Evolutionary conservation across 116 monocot genomes (phyloP).

Genomic region (Papilionanthe hybrid): DNA sequence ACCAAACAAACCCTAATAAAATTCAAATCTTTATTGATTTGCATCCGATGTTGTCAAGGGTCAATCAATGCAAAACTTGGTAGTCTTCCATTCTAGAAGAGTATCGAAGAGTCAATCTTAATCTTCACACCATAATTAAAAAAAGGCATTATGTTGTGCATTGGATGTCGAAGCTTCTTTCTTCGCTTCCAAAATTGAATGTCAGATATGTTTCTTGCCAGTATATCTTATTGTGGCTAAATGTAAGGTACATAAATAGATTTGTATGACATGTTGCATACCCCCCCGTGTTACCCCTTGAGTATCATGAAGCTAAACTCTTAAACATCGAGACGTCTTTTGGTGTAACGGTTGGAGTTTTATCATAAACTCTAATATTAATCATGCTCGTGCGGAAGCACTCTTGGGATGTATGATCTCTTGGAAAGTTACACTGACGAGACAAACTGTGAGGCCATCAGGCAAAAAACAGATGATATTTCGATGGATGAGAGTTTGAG

Average conservation of each 20-base stretch:
- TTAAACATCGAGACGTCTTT: too few relatives aligned
- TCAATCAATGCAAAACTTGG: background rate
- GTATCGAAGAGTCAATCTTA: background rate
- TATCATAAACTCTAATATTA: too few relatives aligned
- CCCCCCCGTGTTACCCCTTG: too few relatives aligned
- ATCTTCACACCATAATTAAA: background rate
- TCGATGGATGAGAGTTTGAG: too few relatives aligned
- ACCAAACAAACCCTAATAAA: too few relatives aligned
- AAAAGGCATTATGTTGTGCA: background rate
- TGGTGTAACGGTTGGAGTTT: too few relatives aligned
- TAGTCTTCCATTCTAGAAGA: background rate
- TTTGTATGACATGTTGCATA: background rate
- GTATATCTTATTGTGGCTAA: background rate
- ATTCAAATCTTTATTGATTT: background rate
- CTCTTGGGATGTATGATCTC: too few relatives aligned
- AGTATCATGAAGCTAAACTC: too few relatives aligned
- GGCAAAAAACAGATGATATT: too few relatives aligned
- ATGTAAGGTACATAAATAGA: background rate
- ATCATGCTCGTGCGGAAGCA: too few relatives aligned
- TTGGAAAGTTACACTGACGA: too few relatives aligned
- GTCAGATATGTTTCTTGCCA: background rate
- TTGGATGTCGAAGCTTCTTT: background rate
- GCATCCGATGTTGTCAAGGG: background rate
- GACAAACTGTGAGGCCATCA: too few relatives aligned
- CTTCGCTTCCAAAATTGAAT: background rate